Evolutionary conservation across 208 protist genomes (phyloP).

Genomic region (Trypanosoma cruzi): DNA sequence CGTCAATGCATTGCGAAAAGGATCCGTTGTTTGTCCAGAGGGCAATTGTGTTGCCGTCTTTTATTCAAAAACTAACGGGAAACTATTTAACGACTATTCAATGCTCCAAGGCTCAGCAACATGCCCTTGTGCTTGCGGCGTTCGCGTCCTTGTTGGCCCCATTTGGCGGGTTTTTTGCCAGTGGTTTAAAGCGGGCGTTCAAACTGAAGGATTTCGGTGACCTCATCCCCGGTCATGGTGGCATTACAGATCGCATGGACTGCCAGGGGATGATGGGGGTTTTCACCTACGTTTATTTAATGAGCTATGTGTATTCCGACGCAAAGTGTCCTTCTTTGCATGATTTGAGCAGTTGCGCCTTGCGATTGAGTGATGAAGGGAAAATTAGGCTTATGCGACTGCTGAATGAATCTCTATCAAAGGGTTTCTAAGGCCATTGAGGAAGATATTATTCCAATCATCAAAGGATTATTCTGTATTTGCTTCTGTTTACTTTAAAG

Average conservation of each 20-base stretch:
- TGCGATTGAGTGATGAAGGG: conserved; percentile 39
- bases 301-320: conserved; percentile 70
- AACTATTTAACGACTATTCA: conserved; percentile 46
- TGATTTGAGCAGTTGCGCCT: conserved; percentile 54
- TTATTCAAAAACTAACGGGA: conserved; percentile 57
- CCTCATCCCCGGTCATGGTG: conserved; percentile 98
- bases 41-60: conserved; percentile 51
- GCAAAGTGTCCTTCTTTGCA: conserved; percentile 46
- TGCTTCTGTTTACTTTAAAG: not conserved
- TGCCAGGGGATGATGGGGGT: conserved; percentile 97
- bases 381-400: conserved; percentile 44
- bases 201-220: conserved; percentile 98
- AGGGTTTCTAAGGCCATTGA: not conserved
- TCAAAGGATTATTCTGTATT: too few relatives aligned
- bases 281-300: conserved; percentile 91
- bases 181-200: conserved; percentile 97
- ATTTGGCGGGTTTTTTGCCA: conserved; percentile 99
- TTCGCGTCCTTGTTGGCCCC: conserved; percentile 97
- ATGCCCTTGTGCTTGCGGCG: conserved; percentile 94
- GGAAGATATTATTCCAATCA: too few relatives aligned
- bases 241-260: conserved; percentile 98
- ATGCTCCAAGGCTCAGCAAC: conserved; percentile 88
- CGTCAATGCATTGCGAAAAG: conserved; percentile 55
- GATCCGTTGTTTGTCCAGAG: conserved; percentile 78
- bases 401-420: conserved; percentile 32